A percentile compares a stretch with the other conserved stretches of the same genome.
These are phyloP conservation scores for Circinella minor DNA, from an alignment of 371 early-diverging fungal genomes.

Conservation along the genomic window DNA sequence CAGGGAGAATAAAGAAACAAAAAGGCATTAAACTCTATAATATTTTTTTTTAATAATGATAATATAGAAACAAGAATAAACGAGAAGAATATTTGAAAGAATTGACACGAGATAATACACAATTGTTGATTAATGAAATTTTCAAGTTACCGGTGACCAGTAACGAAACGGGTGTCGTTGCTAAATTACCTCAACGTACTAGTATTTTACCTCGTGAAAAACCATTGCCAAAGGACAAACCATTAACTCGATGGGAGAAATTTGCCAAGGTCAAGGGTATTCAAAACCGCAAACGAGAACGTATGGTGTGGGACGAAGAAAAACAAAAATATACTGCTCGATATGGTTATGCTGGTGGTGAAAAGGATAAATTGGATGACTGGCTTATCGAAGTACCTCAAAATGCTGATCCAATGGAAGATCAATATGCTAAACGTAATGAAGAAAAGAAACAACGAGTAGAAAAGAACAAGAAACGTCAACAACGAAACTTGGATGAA, in stretches of 20 bases:
- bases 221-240: slow-evolving; percentile 87
- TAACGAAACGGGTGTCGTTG: slow-evolving; percentile 80
- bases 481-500: slow-evolving; percentile 85
- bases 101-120: slow-evolving; percentile 83
- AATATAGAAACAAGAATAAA: slow-evolving; percentile 5
- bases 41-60: background rate
- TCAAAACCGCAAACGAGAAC: slow-evolving; percentile 83
- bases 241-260: slow-evolving; percentile 98
- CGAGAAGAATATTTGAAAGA: slow-evolving; percentile 71
- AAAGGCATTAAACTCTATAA: background rate
- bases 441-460: slow-evolving; percentile 89
- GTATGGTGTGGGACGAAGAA: slow-evolving; percentile 89
- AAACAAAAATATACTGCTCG: slow-evolving; percentile 87
- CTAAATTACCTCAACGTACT: slow-evolving; percentile 74
- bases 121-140: slow-evolving; percentile 87
- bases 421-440: slow-evolving; percentile 77
- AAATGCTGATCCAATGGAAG: slow-evolving; percentile 82
- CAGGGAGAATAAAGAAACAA: background rate
- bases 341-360: slow-evolving; percentile 89
- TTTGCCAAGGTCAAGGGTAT: slow-evolving; percentile 99
- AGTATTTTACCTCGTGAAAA: slow-evolving; percentile 88
- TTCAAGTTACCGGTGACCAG: slow-evolving; percentile 80
- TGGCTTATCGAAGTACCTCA: slow-evolving; percentile 94
- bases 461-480: slow-evolving; percentile 85
- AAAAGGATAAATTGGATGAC: slow-evolving; percentile 75